These are phyloP conservation scores for Moesziomyces sp. DNA, from an alignment of 1,284 basidiomycete genomes.

Conservation along the genomic window DNA sequence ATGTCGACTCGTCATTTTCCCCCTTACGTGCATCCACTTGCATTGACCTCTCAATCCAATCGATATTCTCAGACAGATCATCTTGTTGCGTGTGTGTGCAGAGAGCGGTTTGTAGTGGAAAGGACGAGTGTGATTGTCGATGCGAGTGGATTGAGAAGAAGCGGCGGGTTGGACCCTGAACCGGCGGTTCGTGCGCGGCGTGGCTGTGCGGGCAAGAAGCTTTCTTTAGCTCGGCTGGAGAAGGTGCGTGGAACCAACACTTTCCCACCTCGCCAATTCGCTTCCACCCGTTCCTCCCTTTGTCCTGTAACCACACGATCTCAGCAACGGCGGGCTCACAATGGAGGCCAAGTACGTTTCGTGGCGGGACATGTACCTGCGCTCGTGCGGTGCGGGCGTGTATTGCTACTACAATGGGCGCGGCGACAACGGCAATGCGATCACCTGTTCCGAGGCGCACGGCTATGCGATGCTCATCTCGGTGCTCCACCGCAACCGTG, in stretches of 20 bases:
- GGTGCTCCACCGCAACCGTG: conserved; percentile 51
- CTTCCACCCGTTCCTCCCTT: neutral
- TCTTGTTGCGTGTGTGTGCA: neutral
- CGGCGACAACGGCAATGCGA: conserved; percentile 58
- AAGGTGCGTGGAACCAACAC: conserved; percentile 18
- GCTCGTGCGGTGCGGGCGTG: conserved; percentile 25
- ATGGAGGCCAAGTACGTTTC: conserved; percentile 53
- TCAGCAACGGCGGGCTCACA: neutral
- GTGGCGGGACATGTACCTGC: conserved; percentile 43
- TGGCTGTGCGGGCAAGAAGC: conserved; percentile 17
- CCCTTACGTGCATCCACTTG: conserved; percentile 7
- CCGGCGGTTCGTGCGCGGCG: neutral
- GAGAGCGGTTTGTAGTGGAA: neutral
- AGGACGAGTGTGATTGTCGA: neutral
- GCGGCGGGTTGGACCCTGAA: neutral
- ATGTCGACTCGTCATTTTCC: conserved; percentile 15
- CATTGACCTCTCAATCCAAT: neutral
- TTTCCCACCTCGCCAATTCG: neutral
- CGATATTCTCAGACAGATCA: conserved; percentile 5
- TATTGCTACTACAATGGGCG: conserved; percentile 61
- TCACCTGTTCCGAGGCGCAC: conserved; percentile 64
- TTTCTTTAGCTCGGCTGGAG: neutral
- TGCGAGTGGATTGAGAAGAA: neutral
- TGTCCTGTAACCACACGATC: neutral
- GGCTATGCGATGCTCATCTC: conserved; percentile 64